Evolutionary conservation across 805 yeast species (phyloP).

Genomic region (Wickerhamiella nectarea): DNA sequence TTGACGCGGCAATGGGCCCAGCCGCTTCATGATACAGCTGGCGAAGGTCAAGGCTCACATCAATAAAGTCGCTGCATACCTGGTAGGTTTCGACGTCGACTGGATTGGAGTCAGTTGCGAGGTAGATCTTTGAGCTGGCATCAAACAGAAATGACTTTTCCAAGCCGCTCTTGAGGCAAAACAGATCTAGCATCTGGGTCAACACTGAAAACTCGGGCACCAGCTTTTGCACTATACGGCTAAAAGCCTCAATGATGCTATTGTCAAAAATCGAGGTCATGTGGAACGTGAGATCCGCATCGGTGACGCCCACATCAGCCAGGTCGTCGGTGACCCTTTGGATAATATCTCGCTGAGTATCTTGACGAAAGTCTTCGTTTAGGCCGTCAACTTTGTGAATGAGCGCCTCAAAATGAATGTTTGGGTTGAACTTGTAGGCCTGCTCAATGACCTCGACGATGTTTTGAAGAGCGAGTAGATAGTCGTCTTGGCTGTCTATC

Average conservation of each 20-base stretch:
- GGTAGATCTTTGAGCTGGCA: conserved; percentile 80
- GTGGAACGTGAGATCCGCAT: conserved; percentile 82
- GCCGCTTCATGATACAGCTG: conserved; percentile 22
- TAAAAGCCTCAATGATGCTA: conserved; percentile 88
- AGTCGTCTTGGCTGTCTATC: conserved; percentile 91
- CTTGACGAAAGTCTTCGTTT: conserved; percentile 83
- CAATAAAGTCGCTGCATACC: conserved; percentile 94
- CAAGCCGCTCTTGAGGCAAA: conserved; percentile 77
- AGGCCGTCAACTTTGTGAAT: conserved; percentile 94
- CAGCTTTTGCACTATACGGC: conserved; percentile 81
- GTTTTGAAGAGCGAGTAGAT: conserved; percentile 78
- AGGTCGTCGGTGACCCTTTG: conserved; percentile 90
- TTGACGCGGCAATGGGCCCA: conserved; percentile 18
- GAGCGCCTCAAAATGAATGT: conserved; percentile 76
- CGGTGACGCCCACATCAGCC: conserved; percentile 76
- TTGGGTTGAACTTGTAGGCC: conserved; percentile 73
- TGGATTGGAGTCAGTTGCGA: conserved; percentile 91
- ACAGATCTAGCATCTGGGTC: conserved; percentile 75
- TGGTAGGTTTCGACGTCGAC: conserved; percentile 92
- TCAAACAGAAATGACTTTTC: conserved; percentile 92
- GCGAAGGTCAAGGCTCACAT: conserved; percentile 80
- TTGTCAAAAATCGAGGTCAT: conserved; percentile 91
- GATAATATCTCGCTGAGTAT: conserved; percentile 92
- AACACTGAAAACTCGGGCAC: conserved; percentile 78
- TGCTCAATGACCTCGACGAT: conserved; percentile 76